A percentile compares a stretch with the other conserved stretches of the same genome.
Evolutionary conservation across 78 protist species (phyloP).

Genomic region (Ministeria vibrans): DNA sequence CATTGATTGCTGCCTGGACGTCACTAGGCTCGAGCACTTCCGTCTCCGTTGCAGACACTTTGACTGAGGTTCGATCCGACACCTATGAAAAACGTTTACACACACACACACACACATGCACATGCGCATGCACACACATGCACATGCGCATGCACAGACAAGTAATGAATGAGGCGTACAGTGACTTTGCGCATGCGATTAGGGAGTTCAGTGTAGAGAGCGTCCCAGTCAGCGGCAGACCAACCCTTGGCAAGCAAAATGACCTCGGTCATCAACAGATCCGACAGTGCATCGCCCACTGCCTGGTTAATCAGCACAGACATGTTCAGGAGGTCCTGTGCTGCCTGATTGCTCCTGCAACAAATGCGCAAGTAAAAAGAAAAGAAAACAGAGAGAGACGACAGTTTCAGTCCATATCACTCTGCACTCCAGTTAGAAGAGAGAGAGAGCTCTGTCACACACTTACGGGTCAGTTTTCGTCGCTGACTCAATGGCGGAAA

Average conservation of each 20-base stretch:
- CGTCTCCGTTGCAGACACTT: no score
- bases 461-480: no score
- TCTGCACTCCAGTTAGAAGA: not conserved
- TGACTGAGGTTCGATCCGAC: not conserved
- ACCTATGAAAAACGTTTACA: not conserved
- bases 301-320: slow-evolving; percentile 30
- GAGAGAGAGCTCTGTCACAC: no score
- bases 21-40: no score
- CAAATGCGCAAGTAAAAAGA: not conserved
- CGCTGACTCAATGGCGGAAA: not conserved
- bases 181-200: slow-evolving; percentile 38
- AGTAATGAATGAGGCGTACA: not conserved
- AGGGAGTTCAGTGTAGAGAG: slow-evolving; percentile 62
- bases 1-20: no score
- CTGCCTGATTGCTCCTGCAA: not conserved
- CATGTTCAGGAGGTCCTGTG: not conserved
- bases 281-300: slow-evolving; percentile 68
- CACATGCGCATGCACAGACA: not conserved
- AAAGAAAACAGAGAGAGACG: not conserved
- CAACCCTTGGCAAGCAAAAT: slow-evolving; percentile 19
- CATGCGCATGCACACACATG: not conserved
- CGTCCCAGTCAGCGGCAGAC: slow-evolving; percentile 29
- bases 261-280: slow-evolving; percentile 50
- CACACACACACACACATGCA: not conserved
- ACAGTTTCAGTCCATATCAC: not conserved